Evolutionary conservation across 495 filamentous ascomycete species (phyloP).

Genomic region (Annulohypoxylon bovei): DNA sequence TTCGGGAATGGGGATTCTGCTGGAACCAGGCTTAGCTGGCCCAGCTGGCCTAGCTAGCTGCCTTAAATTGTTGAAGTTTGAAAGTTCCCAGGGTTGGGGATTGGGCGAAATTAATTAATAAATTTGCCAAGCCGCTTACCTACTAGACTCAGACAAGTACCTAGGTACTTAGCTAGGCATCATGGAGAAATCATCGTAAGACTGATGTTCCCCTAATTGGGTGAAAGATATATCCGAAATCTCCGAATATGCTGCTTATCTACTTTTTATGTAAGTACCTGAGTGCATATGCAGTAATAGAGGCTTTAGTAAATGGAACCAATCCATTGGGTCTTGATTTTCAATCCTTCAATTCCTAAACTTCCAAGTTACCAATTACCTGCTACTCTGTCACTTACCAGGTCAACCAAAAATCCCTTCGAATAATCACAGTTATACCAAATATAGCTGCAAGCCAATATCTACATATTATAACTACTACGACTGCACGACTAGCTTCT

Average conservation of each 20-base stretch:
- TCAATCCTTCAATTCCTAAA: background rate
- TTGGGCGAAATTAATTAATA: background rate
- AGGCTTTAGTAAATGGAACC: background rate
- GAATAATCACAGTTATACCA: too few relatives aligned
- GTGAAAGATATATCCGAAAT: background rate
- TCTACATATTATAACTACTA: too few relatives aligned
- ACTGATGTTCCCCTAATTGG: background rate
- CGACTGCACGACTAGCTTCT: too few relatives aligned
- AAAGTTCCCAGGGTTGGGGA: background rate
- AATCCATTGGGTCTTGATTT: background rate
- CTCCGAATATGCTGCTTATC: background rate
- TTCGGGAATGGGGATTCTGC: background rate
- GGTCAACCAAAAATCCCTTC: too few relatives aligned
- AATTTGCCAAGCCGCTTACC: slow-evolving; percentile 12
- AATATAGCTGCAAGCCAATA: too few relatives aligned
- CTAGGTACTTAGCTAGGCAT: too few relatives aligned
- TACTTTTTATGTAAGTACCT: background rate
- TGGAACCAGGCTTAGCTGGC: background rate
- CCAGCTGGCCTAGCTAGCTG: too few relatives aligned
- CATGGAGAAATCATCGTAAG: too few relatives aligned
- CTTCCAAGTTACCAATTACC: too few relatives aligned
- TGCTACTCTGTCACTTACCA: too few relatives aligned
- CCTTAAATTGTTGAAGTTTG: slow-evolving; percentile 14
- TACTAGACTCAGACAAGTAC: background rate
- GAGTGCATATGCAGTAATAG: background rate